A percentile compares a stretch with the other conserved stretches of the same genome.
Conservation (phyloP, 768 basidiomycete genomes). For the Filobasidium wieringae region DNA sequence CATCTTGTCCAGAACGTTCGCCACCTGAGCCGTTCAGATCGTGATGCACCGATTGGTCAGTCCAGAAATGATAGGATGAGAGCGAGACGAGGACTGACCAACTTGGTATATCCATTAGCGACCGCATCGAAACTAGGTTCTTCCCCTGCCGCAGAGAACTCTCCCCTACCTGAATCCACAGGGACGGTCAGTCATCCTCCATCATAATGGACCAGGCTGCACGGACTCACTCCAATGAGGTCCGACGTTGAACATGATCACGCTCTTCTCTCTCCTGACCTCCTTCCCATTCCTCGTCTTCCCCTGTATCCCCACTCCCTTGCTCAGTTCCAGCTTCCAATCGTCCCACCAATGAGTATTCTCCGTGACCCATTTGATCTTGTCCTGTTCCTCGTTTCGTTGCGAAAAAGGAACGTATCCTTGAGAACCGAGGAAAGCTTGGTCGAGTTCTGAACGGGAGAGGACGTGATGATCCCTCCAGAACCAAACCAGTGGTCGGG, state of each 20-base stretch:
- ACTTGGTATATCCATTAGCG: background rate
- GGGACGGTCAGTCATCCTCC: no score
- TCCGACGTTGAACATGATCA: background rate
- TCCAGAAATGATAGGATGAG: background rate
- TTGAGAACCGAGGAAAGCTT: background rate
- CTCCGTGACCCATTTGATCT: background rate
- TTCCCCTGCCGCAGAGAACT: background rate
- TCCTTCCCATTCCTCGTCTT: background rate
- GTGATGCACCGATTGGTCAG: background rate
- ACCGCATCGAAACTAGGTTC: background rate
- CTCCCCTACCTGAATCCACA: background rate
- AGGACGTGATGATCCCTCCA: conserved; percentile 4
- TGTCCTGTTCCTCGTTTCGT: background rate
- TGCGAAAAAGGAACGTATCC: background rate
- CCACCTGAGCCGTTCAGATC: no score
- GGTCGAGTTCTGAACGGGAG: background rate
- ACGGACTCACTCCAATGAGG: conserved; percentile 4
- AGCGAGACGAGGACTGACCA: no score
- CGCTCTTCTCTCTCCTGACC: conserved; percentile 5
- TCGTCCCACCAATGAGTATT: background rate
- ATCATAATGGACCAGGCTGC: background rate
- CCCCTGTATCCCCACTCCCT: background rate
- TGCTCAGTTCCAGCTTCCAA: background rate
- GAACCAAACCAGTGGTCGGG: background rate
- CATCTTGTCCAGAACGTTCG: background rate